Evolutionary conservation across 1,284 basidiomycete species (phyloP).

Genomic region (Fomes fomentarius): DNA sequence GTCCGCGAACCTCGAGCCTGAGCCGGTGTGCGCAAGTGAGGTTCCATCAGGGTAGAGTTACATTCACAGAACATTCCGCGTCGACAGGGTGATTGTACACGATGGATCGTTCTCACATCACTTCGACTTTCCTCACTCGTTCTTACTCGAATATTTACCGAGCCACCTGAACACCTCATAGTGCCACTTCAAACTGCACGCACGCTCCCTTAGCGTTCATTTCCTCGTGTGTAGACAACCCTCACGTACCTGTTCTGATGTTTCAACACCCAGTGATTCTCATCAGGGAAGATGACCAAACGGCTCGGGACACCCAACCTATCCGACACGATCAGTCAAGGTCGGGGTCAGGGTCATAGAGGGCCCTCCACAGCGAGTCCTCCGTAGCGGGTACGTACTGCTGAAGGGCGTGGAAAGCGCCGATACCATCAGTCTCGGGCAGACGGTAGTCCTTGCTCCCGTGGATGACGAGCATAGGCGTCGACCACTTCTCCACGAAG

Average conservation of each 20-base stretch:
- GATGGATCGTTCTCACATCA: background rate
- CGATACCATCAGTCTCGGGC: conserved; percentile 83
- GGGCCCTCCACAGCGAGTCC: no score
- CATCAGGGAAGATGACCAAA: conserved; percentile 88
- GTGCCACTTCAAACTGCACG: conserved; percentile 76
- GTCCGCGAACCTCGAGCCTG: no score
- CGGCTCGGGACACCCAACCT: conserved; percentile 80
- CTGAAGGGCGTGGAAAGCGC: conserved; percentile 79
- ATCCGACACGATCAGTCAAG: conserved; percentile 20
- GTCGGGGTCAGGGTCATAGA: no score
- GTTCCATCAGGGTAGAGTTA: background rate
- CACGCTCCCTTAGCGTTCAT: background rate
- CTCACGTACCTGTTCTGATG: conserved; percentile 67
- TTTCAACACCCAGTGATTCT: conserved; percentile 90
- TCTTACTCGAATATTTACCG: conserved; percentile 68
- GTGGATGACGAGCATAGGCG: conserved; percentile 85
- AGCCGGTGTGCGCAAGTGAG: no score
- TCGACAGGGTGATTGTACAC: conserved; percentile 1
- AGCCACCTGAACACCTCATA: conserved; percentile 90
- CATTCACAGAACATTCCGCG: background rate
- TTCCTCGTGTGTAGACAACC: background rate
- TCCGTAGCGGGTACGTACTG: conserved; percentile 53
- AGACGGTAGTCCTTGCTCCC: conserved; percentile 87
- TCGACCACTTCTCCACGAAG: conserved; percentile 83
- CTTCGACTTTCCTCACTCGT: conserved; percentile 11